Base-by-base conservation (phyloP, 495 filamentous ascomycete species). In the Lasiosphaeriaceae sp. region DNA sequence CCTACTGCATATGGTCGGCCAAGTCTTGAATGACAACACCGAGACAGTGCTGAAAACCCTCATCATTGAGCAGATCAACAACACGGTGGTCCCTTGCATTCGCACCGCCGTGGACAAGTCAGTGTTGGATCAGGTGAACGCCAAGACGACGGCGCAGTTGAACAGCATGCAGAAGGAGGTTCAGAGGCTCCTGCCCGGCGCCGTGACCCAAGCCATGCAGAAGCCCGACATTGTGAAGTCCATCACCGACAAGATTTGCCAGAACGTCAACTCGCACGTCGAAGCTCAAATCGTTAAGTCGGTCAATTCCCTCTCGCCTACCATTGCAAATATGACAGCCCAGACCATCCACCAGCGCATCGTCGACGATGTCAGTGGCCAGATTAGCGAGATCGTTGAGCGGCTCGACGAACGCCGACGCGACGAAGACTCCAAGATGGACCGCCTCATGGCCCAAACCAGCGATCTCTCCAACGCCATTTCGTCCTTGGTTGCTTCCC, bases 11-110 rank as follows among this genome's bases (percentile, higher is more conserved):
- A 78, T 96, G 44, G 89, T 99, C 9, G 94, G 91, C 1, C 85
- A 82, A 50, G 93, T 94, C 12, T 77, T 99, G 19, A 88, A 90
- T 19, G 87, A 94, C 46, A 97, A 97, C 59, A 89, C 95, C 26
- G 91, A 97, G 68, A 82, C 86, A 62, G 87, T 86, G 22, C 78
- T 96, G 31, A 74, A 82, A 23, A 82, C 81, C 24, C 86, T 95
- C 54, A 82, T 96, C 50, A 79, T 77, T 23, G 71, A 75, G 43
- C 84, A 82, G 66, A 89, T 93, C 59, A 77, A 86, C 62, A 72
- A 79, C 35, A 77, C 75, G 17, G 86, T 91, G 46, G 69, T 88
- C 45, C 85, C 87, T 2, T 63, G 62, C 50, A 65, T 87, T 5
- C 69, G 77, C 23, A 64, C 68, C 37, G 64, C 71, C 24, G 67